These are phyloP conservation scores for Yamadazyma scolyti DNA, from an alignment of 805 yeast genomes.

Conservation along the genomic window DNA sequence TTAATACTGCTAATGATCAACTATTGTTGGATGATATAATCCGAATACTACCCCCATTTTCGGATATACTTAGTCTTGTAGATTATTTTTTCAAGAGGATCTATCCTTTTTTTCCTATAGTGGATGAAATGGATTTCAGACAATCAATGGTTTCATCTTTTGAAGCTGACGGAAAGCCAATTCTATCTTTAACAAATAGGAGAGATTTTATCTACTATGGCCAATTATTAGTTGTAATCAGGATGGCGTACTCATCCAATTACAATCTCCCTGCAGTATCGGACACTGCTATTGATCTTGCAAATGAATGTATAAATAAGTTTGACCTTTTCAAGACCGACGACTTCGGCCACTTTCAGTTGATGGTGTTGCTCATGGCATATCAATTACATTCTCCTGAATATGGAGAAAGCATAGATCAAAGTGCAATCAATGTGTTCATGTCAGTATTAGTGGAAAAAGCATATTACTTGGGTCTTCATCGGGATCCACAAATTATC, in stretches of 20 bases:
- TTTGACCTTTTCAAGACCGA: too few species aligned
- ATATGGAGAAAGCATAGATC: slow-evolving; percentile 56
- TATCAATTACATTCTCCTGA: slow-evolving; percentile 47
- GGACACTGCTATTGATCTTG: too few species aligned
- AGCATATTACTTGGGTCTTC: slow-evolving; percentile 62
- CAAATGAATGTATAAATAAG: too few species aligned
- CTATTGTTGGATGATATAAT: too few species aligned
- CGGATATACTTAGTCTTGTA: slow-evolving; percentile 46
- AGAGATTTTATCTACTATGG: slow-evolving; percentile 28
- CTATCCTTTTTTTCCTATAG: slow-evolving; percentile 60
- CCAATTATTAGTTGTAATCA: slow-evolving; percentile 23
- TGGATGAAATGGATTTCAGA: slow-evolving; percentile 54
- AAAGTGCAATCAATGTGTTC: slow-evolving; percentile 53
- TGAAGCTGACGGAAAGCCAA: slow-evolving; percentile 18
- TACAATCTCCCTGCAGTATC: too few species aligned
- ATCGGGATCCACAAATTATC: slow-evolving; percentile 55
- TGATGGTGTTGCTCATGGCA: slow-evolving; percentile 47
- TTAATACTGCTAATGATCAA: too few species aligned
- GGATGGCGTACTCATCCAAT: too few species aligned
- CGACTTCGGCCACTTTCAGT: slow-evolving; percentile 51
- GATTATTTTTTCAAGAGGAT: slow-evolving; percentile 57
- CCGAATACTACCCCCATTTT: slow-evolving; percentile 1
- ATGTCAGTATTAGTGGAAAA: slow-evolving; percentile 56
- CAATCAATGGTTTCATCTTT: slow-evolving; percentile 35
- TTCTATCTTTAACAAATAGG: slow-evolving; percentile 20